Conservation (phyloP, 106 monocot species). For the Agapanthus africanus region DNA sequence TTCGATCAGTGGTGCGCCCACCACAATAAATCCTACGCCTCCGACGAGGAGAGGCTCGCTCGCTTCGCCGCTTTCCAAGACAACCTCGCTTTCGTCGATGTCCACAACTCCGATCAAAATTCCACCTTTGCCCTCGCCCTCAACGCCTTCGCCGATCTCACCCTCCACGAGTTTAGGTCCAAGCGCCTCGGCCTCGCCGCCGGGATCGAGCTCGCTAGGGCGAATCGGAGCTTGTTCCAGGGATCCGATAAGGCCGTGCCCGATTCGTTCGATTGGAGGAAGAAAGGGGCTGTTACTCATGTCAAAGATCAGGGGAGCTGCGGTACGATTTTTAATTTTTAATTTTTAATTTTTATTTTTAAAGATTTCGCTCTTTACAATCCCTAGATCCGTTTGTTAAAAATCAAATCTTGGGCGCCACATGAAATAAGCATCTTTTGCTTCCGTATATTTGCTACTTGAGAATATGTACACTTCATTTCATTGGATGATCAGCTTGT, state of each 20-base stretch:
- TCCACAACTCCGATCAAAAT: conserved; percentile 30
- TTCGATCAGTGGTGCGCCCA: conserved; percentile 56
- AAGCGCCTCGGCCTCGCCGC: conserved; percentile 40
- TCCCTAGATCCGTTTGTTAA: no score
- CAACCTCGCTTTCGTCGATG: conserved; percentile 43
- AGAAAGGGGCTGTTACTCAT: conserved; percentile 70
- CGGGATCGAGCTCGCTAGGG: neutral
- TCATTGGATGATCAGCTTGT: no score
- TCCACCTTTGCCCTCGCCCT: conserved; percentile 26
- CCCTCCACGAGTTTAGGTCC: conserved; percentile 59
- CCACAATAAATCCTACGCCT: conserved; percentile 41
- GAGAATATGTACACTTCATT: no score
- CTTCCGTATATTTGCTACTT: no score
- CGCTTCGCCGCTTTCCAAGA: conserved; percentile 45
- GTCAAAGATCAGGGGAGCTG: conserved; percentile 95
- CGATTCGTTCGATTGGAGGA: conserved; percentile 78
- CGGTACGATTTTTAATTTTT: conserved; percentile 28
- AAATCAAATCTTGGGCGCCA: no score
- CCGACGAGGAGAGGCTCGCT: conserved; percentile 51
- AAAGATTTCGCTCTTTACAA: no score
- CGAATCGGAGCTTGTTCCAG: conserved; percentile 17
- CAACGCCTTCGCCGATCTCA: conserved; percentile 64
- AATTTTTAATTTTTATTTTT: no score
- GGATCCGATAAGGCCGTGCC: conserved; percentile 28
- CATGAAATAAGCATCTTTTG: no score